A percentile compares a stretch with the other conserved stretches of the same genome.
These are phyloP conservation scores for Lumnitzera racemosa DNA, from an alignment of 345 rosid species.

Conservation along the genomic window DNA sequence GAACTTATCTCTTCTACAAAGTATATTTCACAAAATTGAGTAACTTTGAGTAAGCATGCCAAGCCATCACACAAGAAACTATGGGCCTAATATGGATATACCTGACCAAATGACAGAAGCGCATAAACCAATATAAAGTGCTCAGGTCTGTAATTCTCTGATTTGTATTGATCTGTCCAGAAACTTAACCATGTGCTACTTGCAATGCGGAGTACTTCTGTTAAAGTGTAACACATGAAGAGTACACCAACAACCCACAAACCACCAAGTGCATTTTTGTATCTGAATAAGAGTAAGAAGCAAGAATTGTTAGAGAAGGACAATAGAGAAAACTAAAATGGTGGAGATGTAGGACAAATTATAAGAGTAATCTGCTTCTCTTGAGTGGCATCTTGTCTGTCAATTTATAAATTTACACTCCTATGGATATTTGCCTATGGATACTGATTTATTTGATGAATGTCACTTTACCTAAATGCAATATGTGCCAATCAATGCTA, in stretches of 20 bases:
- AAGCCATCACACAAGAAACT: too few relatives aligned
- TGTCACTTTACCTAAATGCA: constrained; percentile 1
- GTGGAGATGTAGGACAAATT: too few relatives aligned
- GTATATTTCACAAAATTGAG: too few relatives aligned
- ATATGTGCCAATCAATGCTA: neutral
- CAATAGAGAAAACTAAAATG: too few relatives aligned
- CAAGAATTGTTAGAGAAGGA: too few relatives aligned
- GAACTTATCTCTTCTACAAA: too few relatives aligned
- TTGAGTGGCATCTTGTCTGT: too few relatives aligned
- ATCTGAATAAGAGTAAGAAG: constrained; percentile 30
- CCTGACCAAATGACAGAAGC: constrained; percentile 77
- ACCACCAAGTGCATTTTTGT: constrained; percentile 86
- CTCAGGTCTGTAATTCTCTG: constrained; percentile 44
- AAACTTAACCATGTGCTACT: constrained; percentile 90
- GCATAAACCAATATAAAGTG: constrained; percentile 62
- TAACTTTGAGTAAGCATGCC: too few relatives aligned
- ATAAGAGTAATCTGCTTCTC: too few relatives aligned
- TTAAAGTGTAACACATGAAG: constrained; percentile 55
- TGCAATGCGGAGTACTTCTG: constrained; percentile 80
- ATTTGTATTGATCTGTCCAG: constrained; percentile 77
- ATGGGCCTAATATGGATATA: constrained; percentile 15
- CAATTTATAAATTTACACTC: too few relatives aligned
- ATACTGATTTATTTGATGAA: too few relatives aligned
- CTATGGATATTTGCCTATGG: too few relatives aligned
- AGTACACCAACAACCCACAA: constrained; percentile 73